Base-by-base conservation (phyloP, 2,329 filamentous ascomycete genomes). In the Colletotrichum spaethianum region DNA sequence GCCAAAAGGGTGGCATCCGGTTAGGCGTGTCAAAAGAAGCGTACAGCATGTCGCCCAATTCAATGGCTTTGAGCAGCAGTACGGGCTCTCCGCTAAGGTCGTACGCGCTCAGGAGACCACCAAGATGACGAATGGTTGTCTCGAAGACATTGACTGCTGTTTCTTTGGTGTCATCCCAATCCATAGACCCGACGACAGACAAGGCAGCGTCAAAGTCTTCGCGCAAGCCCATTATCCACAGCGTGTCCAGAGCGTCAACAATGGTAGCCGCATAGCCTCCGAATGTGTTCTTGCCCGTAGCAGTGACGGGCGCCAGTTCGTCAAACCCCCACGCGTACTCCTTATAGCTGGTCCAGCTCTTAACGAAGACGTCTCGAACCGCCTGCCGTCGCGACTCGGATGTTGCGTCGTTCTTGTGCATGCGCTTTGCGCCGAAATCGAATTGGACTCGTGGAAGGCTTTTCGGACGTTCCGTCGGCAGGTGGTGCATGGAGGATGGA, bases 41-140 rank as follows among this genome's bases (percentile, higher is more conserved):
- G 77, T 93, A 91, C 36, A 93, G 82, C 77, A 93, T 81, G 70
- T 92, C 88, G 28, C 88, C 91, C 14, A 93, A 83, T 79, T 93
- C 89, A 1, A 84, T 83, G 1, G 91, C 90, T 78, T 93, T 93
- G 52, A 81, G 81, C 42, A 93, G 82, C 66, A 93, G 79, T 20
- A 83, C 83, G 70, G 86, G 83, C 63, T 85, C 85, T 36, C 83
- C 84, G 75, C 90, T 93, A 46, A 93, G 79, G 77, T 93, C 92
- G 77, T 93, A 93, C 1, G 92, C 92, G 26, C 89, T 88, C 69
- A 94, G 77, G 66, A 93, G 86, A 0, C 92, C 92, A 16, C 92
- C 92, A 0, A 94, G 86, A 77, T 93, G 93, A 55, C 92, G 88
- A 69, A 93, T 93, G 11, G 87, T 93, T 0, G 91, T 93, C 80